Percentiles rank a stretch among this genome's conserved stretches.
phyloP scores from a whole-genome alignment of 345 rosid genomes.

The Barbarea vulgaris region DNA sequence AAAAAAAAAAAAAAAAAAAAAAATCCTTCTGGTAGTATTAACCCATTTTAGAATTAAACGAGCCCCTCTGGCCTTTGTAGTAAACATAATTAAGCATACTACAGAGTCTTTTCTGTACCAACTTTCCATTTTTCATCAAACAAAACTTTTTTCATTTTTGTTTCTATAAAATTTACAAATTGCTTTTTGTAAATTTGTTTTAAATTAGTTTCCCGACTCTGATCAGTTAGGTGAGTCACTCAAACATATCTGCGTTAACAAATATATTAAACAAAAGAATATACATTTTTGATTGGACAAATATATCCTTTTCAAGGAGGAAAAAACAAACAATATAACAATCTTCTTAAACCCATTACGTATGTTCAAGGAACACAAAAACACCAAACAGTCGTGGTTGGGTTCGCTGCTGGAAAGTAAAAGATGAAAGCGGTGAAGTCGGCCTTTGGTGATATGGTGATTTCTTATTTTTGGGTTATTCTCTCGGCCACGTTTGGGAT shows the following conservation, averaged over 20 bases:
- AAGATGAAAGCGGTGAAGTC: slow-evolving; percentile 69
- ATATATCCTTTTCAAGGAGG: background rate
- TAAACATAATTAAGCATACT: background rate
- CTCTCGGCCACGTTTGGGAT: slow-evolving; percentile 65
- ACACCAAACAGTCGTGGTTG: background rate
- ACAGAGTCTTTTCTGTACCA: background rate
- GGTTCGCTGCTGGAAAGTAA: background rate
- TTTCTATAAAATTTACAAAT: background rate
- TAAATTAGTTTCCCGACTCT: background rate
- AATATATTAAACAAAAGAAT: background rate
- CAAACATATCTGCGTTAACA: slow-evolving; percentile 22
- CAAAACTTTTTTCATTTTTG: background rate
- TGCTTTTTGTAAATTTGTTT: background rate
- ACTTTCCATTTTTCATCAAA: background rate
- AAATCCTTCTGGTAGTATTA: background rate
- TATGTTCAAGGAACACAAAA: background rate
- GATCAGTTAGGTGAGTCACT: slow-evolving; percentile 40
- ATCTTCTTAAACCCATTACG: slow-evolving; percentile 14
- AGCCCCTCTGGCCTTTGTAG: background rate
- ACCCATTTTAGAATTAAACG: background rate
- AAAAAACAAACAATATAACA: background rate
- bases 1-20: no score
- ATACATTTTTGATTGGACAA: background rate
- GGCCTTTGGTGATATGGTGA: slow-evolving; percentile 63
- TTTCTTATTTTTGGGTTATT: slow-evolving; percentile 79